Evolutionary conservation across 192 early-diverging fungal genomes (phyloP).

Genomic region (Coemansia sp.): DNA sequence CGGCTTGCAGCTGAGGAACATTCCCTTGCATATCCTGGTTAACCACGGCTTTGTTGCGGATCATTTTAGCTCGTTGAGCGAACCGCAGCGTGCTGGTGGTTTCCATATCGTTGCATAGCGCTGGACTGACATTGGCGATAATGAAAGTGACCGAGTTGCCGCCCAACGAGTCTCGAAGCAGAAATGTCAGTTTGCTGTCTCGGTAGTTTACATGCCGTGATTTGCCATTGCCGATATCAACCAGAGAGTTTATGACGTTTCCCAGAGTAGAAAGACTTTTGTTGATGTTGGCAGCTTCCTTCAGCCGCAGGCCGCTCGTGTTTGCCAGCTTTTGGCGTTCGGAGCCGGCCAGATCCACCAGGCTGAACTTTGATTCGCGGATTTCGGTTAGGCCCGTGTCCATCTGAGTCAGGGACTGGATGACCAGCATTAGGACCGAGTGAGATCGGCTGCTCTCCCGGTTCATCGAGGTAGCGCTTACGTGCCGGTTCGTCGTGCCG

Average conservation of each 20-base stretch:
- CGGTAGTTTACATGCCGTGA: slow-evolving; percentile 66
- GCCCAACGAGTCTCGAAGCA: slow-evolving; percentile 67
- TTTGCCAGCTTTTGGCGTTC: slow-evolving; percentile 67
- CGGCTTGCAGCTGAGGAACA: slow-evolving; percentile 60
- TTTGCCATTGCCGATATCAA: slow-evolving; percentile 59
- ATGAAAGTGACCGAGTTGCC: slow-evolving; percentile 69
- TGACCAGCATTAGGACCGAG: slow-evolving; percentile 71
- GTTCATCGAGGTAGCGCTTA: slow-evolving; percentile 78
- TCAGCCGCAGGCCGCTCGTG: slow-evolving; percentile 63
- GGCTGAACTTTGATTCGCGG: slow-evolving; percentile 66
- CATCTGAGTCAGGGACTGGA: slow-evolving; percentile 61
- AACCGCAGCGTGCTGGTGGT: slow-evolving; percentile 65
- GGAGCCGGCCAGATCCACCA: slow-evolving; percentile 80
- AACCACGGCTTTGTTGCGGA: slow-evolving; percentile 68
- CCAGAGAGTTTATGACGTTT: slow-evolving; percentile 82
- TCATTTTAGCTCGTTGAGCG: slow-evolving; percentile 69
- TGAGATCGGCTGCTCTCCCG: slow-evolving; percentile 78
- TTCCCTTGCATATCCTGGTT: slow-evolving; percentile 67
- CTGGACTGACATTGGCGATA: slow-evolving; percentile 61
- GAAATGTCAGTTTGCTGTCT: slow-evolving; percentile 66
- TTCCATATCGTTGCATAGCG: slow-evolving; percentile 57
- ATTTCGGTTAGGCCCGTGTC: slow-evolving; percentile 58
- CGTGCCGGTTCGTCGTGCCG: slow-evolving; percentile 67
- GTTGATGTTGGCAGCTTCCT: slow-evolving; percentile 84
- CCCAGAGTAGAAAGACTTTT: slow-evolving; percentile 73